Evolutionary conservation across 441 rosid species (phyloP).

Genomic region (Croton setiger): DNA sequence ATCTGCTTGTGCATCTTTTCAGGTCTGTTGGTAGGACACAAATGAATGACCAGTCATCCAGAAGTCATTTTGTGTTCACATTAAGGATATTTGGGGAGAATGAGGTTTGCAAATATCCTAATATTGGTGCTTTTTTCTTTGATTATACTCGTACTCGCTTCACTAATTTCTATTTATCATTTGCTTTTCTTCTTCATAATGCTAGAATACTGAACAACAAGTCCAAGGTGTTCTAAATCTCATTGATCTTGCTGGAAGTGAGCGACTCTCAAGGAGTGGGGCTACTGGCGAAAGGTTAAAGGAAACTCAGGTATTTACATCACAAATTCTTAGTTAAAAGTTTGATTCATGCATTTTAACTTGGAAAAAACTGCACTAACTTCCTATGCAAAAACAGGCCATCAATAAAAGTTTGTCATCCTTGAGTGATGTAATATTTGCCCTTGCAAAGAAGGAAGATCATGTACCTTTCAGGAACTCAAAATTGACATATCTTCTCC

Average conservation of each 20-base stretch:
- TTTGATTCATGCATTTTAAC: background rate
- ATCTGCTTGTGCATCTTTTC: no score
- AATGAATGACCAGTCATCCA: conserved; percentile 97
- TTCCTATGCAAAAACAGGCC: conserved; percentile 46
- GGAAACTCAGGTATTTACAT: conserved; percentile 76
- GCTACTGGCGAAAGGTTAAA: conserved; percentile 90
- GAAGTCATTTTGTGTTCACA: conserved; percentile 96
- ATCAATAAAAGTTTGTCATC: conserved; percentile 90
- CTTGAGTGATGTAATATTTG: conserved; percentile 84
- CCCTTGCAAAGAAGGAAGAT: conserved; percentile 92
- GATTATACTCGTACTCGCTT: background rate
- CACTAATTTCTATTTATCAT: background rate
- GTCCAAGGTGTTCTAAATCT: conserved; percentile 91
- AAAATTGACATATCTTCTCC: conserved; percentile 89
- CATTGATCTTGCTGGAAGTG: conserved; percentile 97
- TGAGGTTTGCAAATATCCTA: conserved; percentile 48
- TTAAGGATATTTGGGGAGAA: conserved; percentile 83
- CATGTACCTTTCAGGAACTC: conserved; percentile 98
- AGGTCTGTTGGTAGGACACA: conserved; percentile 91
- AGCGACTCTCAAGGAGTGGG: conserved; percentile 84
- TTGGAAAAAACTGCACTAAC: background rate
- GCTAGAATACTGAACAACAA: conserved; percentile 86
- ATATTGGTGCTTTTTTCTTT: background rate
- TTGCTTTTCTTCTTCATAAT: conserved; percentile 14
- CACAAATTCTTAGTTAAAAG: background rate